These are phyloP conservation scores for Beauveria rudraprayagi DNA, from an alignment of 2,329 filamentous ascomycete genomes.

Conservation along the genomic window DNA sequence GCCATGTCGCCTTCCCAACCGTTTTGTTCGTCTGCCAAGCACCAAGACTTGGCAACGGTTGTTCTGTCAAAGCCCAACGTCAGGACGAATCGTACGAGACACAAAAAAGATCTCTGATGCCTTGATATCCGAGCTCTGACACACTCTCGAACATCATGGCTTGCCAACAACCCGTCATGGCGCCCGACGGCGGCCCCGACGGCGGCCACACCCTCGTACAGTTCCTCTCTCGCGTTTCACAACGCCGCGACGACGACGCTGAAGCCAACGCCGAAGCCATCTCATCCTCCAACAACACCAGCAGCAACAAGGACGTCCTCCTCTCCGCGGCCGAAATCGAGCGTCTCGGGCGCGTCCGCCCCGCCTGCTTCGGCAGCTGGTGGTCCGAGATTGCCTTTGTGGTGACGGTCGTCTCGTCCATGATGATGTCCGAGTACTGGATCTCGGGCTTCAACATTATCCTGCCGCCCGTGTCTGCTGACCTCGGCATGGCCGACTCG, in stretches of 20 bases:
- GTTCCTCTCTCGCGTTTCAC: not conserved
- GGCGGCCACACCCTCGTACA: not conserved
- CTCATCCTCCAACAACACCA: not conserved
- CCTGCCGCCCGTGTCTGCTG: slow-evolving; percentile 53
- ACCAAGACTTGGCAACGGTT: no score
- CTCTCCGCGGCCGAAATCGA: slow-evolving; percentile 38
- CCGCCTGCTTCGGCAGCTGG: slow-evolving; percentile 42
- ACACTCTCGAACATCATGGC: not conserved
- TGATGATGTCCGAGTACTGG: slow-evolving; percentile 64
- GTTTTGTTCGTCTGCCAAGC: not conserved
- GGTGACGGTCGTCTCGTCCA: slow-evolving; percentile 53
- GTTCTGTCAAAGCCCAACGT: no score
- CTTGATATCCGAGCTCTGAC: not conserved
- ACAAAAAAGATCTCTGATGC: not conserved
- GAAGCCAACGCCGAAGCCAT: not conserved
- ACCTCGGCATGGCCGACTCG: slow-evolving; percentile 55
- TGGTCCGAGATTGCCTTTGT: slow-evolving; percentile 55
- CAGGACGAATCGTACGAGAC: no score
- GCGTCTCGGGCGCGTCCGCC: slow-evolving; percentile 53
- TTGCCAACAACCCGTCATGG: slow-evolving; percentile 7
- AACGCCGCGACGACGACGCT: not conserved
- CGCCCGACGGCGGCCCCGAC: not conserved
- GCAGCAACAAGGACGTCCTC: not conserved
- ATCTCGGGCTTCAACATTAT: slow-evolving; percentile 71
- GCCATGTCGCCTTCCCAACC: not conserved